These are phyloP conservation scores for Carallia brachiata DNA, from an alignment of 345 rosid species.

Conservation along the genomic window DNA sequence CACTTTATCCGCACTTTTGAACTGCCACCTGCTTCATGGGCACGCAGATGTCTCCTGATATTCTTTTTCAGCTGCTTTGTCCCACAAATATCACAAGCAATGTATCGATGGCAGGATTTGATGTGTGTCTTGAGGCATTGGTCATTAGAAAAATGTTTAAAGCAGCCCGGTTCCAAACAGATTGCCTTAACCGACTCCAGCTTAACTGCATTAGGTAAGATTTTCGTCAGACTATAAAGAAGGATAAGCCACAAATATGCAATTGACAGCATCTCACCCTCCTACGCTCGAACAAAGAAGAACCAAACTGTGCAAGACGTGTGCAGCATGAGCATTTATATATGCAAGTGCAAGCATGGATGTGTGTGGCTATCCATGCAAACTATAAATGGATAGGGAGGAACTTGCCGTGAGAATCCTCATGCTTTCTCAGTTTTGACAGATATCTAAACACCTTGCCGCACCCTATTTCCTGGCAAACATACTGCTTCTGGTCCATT, in stretches of 20 bases:
- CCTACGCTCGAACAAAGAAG: neutral
- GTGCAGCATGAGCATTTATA: no score
- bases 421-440: constrained; percentile 61
- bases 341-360: neutral
- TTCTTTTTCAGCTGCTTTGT: constrained; percentile 66
- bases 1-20: constrained; percentile 48
- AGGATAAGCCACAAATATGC: neutral
- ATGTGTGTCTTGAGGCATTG: constrained; percentile 69
- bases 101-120: constrained; percentile 54
- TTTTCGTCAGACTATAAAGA: constrained; percentile 9
- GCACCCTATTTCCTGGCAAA: constrained; percentile 71
- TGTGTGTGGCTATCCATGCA: neutral
- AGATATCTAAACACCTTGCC: constrained; percentile 66
- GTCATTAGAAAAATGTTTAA: constrained; percentile 69
- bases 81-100: constrained; percentile 63
- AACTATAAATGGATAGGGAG: neutral
- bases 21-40: constrained; percentile 43
- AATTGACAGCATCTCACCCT: neutral
- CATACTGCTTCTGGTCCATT: constrained; percentile 34
- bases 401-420: constrained; percentile 64
- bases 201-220: constrained; percentile 48
- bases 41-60: constrained; percentile 63
- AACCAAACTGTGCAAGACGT: no score
- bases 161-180: constrained; percentile 70
- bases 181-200: constrained; percentile 63